Evolutionary conservation across 768 basidiomycete species (phyloP).

Genomic region (Brasilioporus rufonigricans): DNA sequence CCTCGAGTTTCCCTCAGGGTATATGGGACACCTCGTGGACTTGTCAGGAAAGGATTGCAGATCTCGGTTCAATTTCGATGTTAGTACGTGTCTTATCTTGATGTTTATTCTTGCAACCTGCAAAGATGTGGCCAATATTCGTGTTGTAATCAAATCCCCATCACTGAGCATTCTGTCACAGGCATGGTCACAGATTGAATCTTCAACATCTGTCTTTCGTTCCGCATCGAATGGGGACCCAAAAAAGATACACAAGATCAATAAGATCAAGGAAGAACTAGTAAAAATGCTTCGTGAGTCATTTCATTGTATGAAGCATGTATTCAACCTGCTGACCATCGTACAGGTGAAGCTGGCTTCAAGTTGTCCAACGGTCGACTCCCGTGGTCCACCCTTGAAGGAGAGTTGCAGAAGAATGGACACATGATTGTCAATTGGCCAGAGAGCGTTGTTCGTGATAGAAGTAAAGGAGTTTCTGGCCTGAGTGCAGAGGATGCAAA

Average conservation of each 20-base stretch:
- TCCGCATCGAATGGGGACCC: not conserved
- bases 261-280: not conserved
- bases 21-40: not conserved
- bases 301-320: not conserved
- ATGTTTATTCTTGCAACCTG: not conserved
- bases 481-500: not conserved
- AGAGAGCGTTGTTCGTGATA: not conserved
- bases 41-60: not conserved
- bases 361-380: not conserved
- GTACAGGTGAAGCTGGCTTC: not conserved
- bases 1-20: not conserved
- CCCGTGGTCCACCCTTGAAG: not conserved
- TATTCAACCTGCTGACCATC: not conserved
- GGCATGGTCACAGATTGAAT: not conserved
- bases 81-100: not conserved
- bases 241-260: not conserved
- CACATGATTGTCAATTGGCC: not conserved
- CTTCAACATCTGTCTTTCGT: not conserved
- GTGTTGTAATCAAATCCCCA: not conserved
- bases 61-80: not conserved
- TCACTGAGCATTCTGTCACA: not conserved
- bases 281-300: not conserved
- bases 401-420: not conserved
- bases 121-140: not conserved
- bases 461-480: not conserved